Evolutionary conservation across 2,329 filamentous ascomycete species (phyloP).

Genomic region (Amesomyces nigricolor): DNA sequence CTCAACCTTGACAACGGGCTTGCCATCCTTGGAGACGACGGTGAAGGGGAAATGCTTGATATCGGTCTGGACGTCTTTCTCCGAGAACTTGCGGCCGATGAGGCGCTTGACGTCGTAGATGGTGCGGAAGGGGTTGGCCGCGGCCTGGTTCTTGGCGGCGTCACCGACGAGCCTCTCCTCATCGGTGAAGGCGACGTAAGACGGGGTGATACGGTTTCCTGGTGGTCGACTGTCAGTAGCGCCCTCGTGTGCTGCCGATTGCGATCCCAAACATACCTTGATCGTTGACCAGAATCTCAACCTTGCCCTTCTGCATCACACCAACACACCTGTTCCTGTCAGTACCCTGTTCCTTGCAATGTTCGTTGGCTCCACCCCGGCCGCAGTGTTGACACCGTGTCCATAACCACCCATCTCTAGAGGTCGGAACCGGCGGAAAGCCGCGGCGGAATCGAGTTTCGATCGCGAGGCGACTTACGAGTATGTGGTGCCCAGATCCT

Average conservation of each 20-base stretch:
- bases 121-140: conserved; percentile 69
- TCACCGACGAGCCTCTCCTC: conserved; percentile 96
- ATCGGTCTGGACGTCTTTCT: conserved; percentile 85
- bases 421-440: neutral
- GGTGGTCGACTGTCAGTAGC: conserved; percentile 9
- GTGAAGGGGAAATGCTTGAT: conserved; percentile 99
- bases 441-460: neutral
- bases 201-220: conserved; percentile 92
- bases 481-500: conserved; percentile 83
- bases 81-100: conserved; percentile 76
- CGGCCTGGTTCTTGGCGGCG: conserved; percentile 93
- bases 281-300: conserved; percentile 93
- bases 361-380: neutral
- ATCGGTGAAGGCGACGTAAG: conserved; percentile 94
- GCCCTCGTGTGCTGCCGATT: neutral
- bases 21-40: conserved; percentile 81
- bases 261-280: conserved; percentile 43
- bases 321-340: conserved; percentile 61
- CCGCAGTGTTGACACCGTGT: conserved; percentile 16
- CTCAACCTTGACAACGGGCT: conserved; percentile 76
- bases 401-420: neutral
- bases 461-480: conserved; percentile 23
- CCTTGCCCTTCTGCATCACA: conserved; percentile 93
- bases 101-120: conserved; percentile 83
- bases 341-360: conserved; percentile 10